Base-by-base conservation (phyloP, 352 stramenopile genomes). In the Pelagophyceae sp. region DNA sequence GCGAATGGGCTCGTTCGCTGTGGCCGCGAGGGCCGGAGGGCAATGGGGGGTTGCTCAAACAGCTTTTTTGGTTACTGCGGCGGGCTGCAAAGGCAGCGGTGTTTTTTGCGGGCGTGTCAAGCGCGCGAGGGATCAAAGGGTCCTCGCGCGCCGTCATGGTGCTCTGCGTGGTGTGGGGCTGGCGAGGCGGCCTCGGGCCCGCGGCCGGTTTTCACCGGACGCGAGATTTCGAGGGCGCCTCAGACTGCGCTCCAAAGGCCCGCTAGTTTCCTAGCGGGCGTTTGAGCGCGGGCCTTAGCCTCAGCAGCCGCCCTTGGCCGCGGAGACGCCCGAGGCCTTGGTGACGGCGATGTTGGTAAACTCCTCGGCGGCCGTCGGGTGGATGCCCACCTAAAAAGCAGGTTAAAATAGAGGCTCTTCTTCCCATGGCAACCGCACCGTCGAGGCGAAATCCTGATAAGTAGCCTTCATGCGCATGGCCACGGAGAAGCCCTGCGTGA, bases 291-390 rank as follows among this genome's bases (percentile, higher is more conserved):
- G 67, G 31, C 67, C 84, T 95, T 97, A 97, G 84, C 95, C 95
- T 98, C 95, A 98, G 94, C 95, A 98, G 84, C 93, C 93, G 69
- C 87, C 90, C 78, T 92, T 93, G 84, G 92, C 91, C 79, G 94
- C 93, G 76, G 89, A 87, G 50, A 88, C 90, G 76, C 94, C 94
- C 83, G 90, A 96, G 79, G 89, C 94, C 87, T 98, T 98, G 35
- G 93, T 97, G 71, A 97, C 89, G 61, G 89, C 90, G 38, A 98
- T 81, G 19, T 90, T 95, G 63, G 93, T 96, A 82, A 98, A 94
- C 78, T 96, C 88, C 83, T 98, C 95, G 27, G 92, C 94, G 15
- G 89, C 94, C 70, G 94, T 98, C 69, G 95, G 95, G 83, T 98
- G 95, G 82, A 98, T 98, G 64, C 94, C 94, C 25, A 98, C n/a